phyloP scores from a whole-genome alignment of 768 basidiomycete genomes.

The Pisolithus marmoratus region DNA sequence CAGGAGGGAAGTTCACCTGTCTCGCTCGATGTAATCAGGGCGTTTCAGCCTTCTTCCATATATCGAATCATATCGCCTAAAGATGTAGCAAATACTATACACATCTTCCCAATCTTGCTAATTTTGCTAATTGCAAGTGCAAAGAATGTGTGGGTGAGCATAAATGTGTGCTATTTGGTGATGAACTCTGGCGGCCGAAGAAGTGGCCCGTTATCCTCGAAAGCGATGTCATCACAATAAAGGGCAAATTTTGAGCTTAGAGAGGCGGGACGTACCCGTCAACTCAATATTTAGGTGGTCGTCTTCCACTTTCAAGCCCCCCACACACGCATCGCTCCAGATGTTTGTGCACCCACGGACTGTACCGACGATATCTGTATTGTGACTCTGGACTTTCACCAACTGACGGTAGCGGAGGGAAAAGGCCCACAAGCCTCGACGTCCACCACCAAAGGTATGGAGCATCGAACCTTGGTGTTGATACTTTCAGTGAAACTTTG shows the following conservation, averaged over 20 bases:
- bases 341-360: constrained; percentile 9
- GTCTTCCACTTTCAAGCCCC: constrained; percentile 8
- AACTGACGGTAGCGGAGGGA: constrained; percentile 12
- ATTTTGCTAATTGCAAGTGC: constrained; percentile 14
- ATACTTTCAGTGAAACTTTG: constrained; percentile 17
- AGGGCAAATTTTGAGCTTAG: not conserved
- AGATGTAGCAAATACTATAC: constrained; percentile 2
- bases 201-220: constrained; percentile 11
- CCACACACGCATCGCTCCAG: constrained; percentile 14
- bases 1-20: constrained; percentile 11
- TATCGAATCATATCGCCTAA: constrained; percentile 17
- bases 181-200: constrained; percentile 16
- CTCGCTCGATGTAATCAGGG: constrained; percentile 8
- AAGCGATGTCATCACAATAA: not conserved
- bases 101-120: constrained; percentile 7
- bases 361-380: not conserved
- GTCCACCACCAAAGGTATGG: not conserved
- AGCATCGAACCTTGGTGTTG: constrained; percentile 8
- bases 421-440: constrained; percentile 14
- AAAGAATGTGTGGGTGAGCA: constrained; percentile 17
- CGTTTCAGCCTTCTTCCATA: constrained; percentile 17
- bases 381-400: constrained; percentile 3
- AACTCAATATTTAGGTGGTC: constrained; percentile 9
- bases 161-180: constrained; percentile 8
- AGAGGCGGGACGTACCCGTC: constrained; percentile 1